A percentile compares a stretch with the other conserved stretches of the same genome.
Conservation (phyloP, 371 early-diverging fungal species). For the Quaeritorhiza haematococci region DNA sequence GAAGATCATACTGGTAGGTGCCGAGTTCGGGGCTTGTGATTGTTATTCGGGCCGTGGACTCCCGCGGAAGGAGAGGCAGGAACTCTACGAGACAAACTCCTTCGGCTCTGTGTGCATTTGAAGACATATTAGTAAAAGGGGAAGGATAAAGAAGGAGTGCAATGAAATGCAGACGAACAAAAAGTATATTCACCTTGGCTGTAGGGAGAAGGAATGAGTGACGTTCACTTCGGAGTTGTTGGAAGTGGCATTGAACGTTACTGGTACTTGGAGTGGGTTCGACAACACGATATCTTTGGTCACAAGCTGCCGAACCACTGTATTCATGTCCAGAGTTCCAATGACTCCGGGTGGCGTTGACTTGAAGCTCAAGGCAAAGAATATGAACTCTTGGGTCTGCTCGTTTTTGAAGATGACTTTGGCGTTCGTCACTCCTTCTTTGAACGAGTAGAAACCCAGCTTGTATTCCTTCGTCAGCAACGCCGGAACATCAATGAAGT, state of each 20-base stretch:
- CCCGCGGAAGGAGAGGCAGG: slow-evolving; percentile 44
- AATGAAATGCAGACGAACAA: too few species aligned
- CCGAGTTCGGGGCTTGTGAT: slow-evolving; percentile 42
- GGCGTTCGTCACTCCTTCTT: slow-evolving; percentile 40
- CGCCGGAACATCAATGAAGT: slow-evolving; percentile 46
- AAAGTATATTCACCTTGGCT: slow-evolving; percentile 33
- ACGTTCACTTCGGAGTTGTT: slow-evolving; percentile 36
- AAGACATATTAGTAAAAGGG: neutral
- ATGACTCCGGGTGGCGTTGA: slow-evolving; percentile 46
- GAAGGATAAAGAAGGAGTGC: neutral
- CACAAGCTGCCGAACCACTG: slow-evolving; percentile 32
- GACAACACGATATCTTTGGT: slow-evolving; percentile 29
- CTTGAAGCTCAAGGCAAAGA: slow-evolving; percentile 41
- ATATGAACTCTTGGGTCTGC: slow-evolving; percentile 43
- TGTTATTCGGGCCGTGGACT: slow-evolving; percentile 28
- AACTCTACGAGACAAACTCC: slow-evolving; percentile 32
- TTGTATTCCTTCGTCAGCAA: slow-evolving; percentile 42
- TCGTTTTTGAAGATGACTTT: slow-evolving; percentile 50
- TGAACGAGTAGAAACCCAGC: slow-evolving; percentile 46
- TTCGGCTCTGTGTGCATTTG: slow-evolving; percentile 24
- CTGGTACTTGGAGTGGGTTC: slow-evolving; percentile 42
- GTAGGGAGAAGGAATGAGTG: slow-evolving; percentile 32
- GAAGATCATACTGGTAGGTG: slow-evolving; percentile 43
- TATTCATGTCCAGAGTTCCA: slow-evolving; percentile 31
- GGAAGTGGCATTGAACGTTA: slow-evolving; percentile 35